Evolutionary conservation across 1,139 yeast species (phyloP), one percentile per base, ranked within the genome.

Genomic region (Yamadazyma epiphylla): DNA sequence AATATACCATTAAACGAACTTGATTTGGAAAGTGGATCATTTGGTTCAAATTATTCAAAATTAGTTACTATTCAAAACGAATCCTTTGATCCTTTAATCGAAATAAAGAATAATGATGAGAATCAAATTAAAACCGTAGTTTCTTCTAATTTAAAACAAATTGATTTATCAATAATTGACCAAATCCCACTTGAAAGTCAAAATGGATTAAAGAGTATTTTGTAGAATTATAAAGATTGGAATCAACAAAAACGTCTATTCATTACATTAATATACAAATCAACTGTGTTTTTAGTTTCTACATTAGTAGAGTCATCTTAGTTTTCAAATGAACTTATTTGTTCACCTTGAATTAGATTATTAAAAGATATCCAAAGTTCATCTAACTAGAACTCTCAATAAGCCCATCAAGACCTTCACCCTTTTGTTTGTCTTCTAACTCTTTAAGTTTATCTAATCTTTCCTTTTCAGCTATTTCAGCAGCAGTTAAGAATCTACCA

Each of bases 401-500:
- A 7, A 17, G 7, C 20, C 7, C n/a, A 4, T 21, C 14, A 11
- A 19, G 14, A 14, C 15, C 16, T 11, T 19, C 23, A 17, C 12
- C 23, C 20, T 25, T 25, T 6, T 28, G 25, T 24, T 39, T 36
- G 25, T 58, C 60, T 34, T 63, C 65, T 34, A 60, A 37, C 37
- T 67, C 67, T 44, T 63, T 60, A 46, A 67, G 58, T 42, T 69
- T 68, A 33, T 79, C 80, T 37, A 69, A 58, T 33, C 78, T 60
- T 30, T 82, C 94, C 49, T 77, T 72, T 58, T 88, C 94, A 15
- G 94, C 96, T 37, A 91, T 89, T 53, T 94, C 98, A 4, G 95
- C 95, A 5, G 97, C 96, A 1, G 98, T 91, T 41, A 94, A 63
- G 48, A 94, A 94, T 38, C 98, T 68, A 3, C 99, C 99, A 19